A percentile compares a stretch with the other conserved stretches of the same genome.
phyloP scores from a whole-genome alignment of 2,329 filamentous ascomycete species.

The Penicillium expansum region DNA sequence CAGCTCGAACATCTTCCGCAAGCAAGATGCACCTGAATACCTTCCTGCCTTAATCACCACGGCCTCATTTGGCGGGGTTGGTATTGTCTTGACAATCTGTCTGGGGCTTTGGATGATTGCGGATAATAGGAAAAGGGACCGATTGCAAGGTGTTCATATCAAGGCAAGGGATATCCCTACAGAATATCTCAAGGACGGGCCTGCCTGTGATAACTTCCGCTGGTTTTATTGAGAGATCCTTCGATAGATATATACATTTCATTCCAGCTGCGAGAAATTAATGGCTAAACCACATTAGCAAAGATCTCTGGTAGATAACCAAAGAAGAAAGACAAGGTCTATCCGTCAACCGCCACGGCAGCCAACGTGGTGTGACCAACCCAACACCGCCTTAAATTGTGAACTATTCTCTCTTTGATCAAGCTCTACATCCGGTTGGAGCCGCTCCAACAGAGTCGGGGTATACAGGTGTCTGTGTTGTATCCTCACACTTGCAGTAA shows the following conservation, averaged over 20 bases:
- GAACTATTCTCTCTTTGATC: not conserved
- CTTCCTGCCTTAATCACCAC: conserved; percentile 60
- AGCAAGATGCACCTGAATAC: conserved; percentile 61
- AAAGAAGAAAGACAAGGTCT: not conserved
- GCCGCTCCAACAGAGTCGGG: conserved; percentile 13
- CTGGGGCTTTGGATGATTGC: conserved; percentile 47
- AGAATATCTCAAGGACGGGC: conserved; percentile 51
- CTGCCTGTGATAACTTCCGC: conserved; percentile 50
- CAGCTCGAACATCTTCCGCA: conserved; percentile 61
- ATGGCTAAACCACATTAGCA: not conserved
- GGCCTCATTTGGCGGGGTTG: conserved; percentile 51
- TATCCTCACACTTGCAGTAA: conserved; percentile 19
- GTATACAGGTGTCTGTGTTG: conserved; percentile 21
- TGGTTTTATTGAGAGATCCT: conserved; percentile 55
- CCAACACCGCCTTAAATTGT: too few relatives aligned
- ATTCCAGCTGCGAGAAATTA: not conserved
- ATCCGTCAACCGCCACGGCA: too few relatives aligned
- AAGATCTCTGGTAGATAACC: not conserved
- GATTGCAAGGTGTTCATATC: conserved; percentile 52
- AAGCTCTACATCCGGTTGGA: conserved; percentile 21
- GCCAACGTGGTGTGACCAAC: not conserved
- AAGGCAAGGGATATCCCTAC: conserved; percentile 55
- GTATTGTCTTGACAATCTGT: conserved; percentile 52
- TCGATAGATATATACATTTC: not conserved
- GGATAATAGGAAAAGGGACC: conserved; percentile 60